Base-by-base conservation (phyloP, 257 asterid species). In the Nicotiana tomentosiformis region DNA sequence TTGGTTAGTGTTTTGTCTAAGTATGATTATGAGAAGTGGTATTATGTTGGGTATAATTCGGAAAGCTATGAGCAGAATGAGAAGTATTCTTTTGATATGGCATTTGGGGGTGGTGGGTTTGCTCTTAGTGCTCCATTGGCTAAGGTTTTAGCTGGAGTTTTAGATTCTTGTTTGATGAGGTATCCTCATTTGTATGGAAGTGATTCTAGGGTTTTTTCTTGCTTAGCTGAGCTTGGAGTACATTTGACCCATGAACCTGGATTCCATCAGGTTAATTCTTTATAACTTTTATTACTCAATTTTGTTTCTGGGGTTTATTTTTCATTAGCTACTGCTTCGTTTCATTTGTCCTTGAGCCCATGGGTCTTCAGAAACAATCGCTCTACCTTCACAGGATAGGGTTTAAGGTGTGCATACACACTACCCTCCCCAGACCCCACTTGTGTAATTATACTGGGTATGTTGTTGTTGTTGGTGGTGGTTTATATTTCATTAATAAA, bases 101-200 rank as follows among this genome's bases (percentile, higher is more conserved):
- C 97, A 32, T 94, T 81, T 84, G 97, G 98, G 7, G 97, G 98
- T 20, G 97, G 97, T 10, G 98, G 98, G 17, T 92, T 86, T 83
- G 98, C 90, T 1, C 83, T 94, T 18, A 94, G 98, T 83, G 93
- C 95, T 5, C 92, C 97, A 5, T 82, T 94, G 86, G 97, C 92
- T 15, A 86, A 89, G 88, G 91, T 85, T 86, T 86, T 94, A 85
- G 90, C 93, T 62, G 85, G 89, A 86, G 91, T 92, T 67, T 85
- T 94, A 23, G 95, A 88, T 51, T 88, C 94, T 82, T 94, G 97
- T 83, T 89, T 94, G 81, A 62, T 80, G 20, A 90, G 98, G 93
- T 94, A 93, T 86, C 87, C 85, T 53, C 91, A 89, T 88, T 90
- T 92, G 88, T 93, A 90, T 57, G 97, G 97, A 29, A 93, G 98